Percentiles rank a stretch among this genome's conserved stretches.
Conservation (phyloP, 345 rosid species). For the Linum lewisii region DNA sequence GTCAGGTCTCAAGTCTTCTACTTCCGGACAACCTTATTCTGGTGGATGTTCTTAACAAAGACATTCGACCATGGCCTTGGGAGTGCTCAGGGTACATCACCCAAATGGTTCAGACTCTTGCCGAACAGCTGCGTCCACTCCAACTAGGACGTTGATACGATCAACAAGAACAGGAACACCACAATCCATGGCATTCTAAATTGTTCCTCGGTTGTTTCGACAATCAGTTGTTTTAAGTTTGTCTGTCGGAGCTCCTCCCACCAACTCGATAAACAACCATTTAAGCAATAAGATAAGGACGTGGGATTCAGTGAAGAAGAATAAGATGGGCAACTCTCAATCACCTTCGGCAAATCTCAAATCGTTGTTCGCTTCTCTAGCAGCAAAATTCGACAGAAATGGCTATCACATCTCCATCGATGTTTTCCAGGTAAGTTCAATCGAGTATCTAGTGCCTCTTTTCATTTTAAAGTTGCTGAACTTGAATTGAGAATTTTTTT, state of each 20-base stretch:
- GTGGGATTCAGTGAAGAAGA: background rate
- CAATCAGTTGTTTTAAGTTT: background rate
- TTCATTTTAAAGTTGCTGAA: background rate
- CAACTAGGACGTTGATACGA: slow-evolving; percentile 56
- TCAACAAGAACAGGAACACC: slow-evolving; percentile 46
- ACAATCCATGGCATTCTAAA: slow-evolving; percentile 72
- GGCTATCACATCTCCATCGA: slow-evolving; percentile 33
- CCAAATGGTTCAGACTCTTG: too few relatives aligned
- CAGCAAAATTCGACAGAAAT: slow-evolving; percentile 47
- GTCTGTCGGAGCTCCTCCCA: background rate
- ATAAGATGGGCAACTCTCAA: slow-evolving; percentile 40
- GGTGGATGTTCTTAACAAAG: too few relatives aligned
- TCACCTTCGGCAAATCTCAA: slow-evolving; percentile 45
- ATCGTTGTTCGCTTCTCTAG: slow-evolving; percentile 49
- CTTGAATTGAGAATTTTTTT: background rate
- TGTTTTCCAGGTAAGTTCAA: slow-evolving; percentile 47
- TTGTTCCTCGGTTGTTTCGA: slow-evolving; percentile 11
- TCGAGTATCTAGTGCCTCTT: background rate
- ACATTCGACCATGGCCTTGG: too few relatives aligned
- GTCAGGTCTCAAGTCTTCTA: too few relatives aligned
- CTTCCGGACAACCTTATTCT: too few relatives aligned
- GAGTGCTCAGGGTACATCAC: too few relatives aligned
- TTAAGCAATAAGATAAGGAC: background rate
- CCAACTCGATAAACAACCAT: background rate
- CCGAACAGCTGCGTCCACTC: slow-evolving; percentile 74